phyloP scores from a whole-genome alignment of 345 rosid genomes.

The Acer yangbiense region DNA sequence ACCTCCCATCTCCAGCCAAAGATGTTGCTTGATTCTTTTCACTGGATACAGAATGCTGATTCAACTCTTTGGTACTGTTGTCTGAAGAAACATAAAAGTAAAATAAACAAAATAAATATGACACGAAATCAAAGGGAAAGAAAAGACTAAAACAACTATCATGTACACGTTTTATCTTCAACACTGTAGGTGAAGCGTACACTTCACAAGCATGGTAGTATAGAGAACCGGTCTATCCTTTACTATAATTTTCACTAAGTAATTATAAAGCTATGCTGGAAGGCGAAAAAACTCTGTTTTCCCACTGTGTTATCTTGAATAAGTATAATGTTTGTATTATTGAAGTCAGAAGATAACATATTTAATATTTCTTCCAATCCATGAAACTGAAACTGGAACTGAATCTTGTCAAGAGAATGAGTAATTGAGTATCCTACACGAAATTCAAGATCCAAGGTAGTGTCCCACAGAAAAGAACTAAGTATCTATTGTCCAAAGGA shows the following conservation, averaged over 20 bases:
- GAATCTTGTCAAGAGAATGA: not conserved
- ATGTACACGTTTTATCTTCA: not conserved
- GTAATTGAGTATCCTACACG: not conserved
- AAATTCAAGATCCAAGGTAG: slow-evolving; percentile 14
- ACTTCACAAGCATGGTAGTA: not conserved
- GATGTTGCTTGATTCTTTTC: slow-evolving; percentile 46
- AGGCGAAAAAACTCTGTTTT: not conserved
- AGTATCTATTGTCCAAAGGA: not conserved
- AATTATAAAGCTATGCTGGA: not conserved
- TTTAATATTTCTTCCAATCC: slow-evolving; percentile 2
- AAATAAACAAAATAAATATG: slow-evolving; percentile 8
- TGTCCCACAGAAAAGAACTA: not conserved
- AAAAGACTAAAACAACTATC: not conserved
- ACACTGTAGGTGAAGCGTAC: not conserved
- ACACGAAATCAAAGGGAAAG: slow-evolving; percentile 2
- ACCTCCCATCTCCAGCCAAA: slow-evolving; percentile 65
- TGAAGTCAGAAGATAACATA: not conserved
- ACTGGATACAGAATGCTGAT: slow-evolving; percentile 28
- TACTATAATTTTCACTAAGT: not conserved
- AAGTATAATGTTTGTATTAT: not conserved
- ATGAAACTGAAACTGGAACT: not conserved
- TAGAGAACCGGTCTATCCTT: not conserved
- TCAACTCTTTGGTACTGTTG: slow-evolving; percentile 55
- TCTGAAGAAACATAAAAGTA: slow-evolving; percentile 42
- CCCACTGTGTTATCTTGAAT: not conserved